phyloP scores from a whole-genome alignment of 345 rosid species.

The Combretum micranthum region DNA sequence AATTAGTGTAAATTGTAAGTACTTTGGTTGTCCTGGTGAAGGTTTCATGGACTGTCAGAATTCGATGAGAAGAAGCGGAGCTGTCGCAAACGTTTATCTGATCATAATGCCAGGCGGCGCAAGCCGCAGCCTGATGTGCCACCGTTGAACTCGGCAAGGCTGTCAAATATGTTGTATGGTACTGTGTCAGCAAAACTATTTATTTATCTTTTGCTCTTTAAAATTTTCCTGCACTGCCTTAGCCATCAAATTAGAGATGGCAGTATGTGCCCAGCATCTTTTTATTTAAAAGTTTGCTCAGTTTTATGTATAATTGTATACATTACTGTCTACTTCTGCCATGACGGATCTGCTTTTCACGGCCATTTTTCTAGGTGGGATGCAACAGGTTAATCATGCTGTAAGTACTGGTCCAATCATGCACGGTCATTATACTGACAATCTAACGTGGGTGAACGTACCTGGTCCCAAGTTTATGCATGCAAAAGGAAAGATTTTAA shows the following conservation, averaged over 20 bases:
- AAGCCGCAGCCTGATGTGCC: slow-evolving; percentile 64
- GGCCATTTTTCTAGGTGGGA: slow-evolving; percentile 45
- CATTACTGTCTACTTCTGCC: not conserved
- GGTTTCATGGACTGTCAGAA: slow-evolving; percentile 84
- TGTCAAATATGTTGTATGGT: slow-evolving; percentile 46
- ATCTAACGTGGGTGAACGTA: slow-evolving; percentile 38
- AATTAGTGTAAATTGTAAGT: slow-evolving; percentile 1
- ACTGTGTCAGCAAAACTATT: not conserved
- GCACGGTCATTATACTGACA: slow-evolving; percentile 31
- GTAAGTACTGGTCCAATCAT: slow-evolving; percentile 43
- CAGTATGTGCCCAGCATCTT: too few species aligned
- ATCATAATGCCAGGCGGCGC: slow-evolving; percentile 97
- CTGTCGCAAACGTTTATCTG: slow-evolving; percentile 83
- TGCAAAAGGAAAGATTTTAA: slow-evolving; percentile 32
- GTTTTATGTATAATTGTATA: not conserved
- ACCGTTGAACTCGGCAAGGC: slow-evolving; percentile 39
- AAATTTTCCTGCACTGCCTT: not conserved
- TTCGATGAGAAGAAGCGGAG: slow-evolving; percentile 93
- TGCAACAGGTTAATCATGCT: slow-evolving; percentile 47
- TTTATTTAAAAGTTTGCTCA: too few species aligned
- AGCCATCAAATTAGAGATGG: not conserved
- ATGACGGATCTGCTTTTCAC: too few species aligned
- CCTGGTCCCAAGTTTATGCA: slow-evolving; percentile 34
- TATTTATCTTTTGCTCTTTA: slow-evolving; percentile 8
- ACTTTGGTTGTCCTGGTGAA: slow-evolving; percentile 19